Conservation (phyloP, 2,329 filamentous ascomycete species). For the Chaetomium sp. region DNA sequence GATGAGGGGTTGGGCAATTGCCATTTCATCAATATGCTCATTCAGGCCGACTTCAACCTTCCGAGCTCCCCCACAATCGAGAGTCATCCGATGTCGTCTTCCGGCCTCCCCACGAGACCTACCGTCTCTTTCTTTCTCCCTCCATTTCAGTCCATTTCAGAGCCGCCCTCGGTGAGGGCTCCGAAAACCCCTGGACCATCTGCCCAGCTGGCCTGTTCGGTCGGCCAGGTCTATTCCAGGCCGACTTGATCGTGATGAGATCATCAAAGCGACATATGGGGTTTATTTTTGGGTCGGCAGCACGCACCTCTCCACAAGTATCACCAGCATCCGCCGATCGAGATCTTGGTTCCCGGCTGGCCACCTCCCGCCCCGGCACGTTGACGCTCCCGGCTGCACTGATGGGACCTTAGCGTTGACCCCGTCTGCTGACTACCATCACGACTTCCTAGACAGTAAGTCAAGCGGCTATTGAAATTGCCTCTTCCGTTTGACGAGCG, state of each 20-base stretch:
- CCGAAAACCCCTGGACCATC: background rate
- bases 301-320: background rate
- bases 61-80: constrained; percentile 1
- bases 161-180: constrained; percentile 8
- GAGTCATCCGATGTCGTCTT: background rate
- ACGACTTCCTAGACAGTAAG: too few relatives aligned
- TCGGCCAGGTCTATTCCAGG: too few relatives aligned
- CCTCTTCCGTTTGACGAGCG: constrained; percentile 6
- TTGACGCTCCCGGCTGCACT: too few relatives aligned
- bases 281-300: constrained; percentile 6
- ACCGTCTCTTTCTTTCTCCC: too few relatives aligned
- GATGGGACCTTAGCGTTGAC: too few relatives aligned
- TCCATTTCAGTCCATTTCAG: background rate
- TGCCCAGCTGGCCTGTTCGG: too few relatives aligned
- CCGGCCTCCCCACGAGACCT: background rate
- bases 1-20: background rate
- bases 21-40: background rate
- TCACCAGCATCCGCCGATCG: constrained; percentile 12
- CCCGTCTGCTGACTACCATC: too few relatives aligned
- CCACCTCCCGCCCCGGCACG: constrained; percentile 6
- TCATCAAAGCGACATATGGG: background rate
- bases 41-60: background rate
- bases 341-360: constrained; percentile 3
- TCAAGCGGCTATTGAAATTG: constrained; percentile 18
- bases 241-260: too few relatives aligned